Percentiles rank a stretch among this genome's conserved stretches.
phyloP scores from a whole-genome alignment of 768 basidiomycete genomes.

The Leccinum imitatum region DNA sequence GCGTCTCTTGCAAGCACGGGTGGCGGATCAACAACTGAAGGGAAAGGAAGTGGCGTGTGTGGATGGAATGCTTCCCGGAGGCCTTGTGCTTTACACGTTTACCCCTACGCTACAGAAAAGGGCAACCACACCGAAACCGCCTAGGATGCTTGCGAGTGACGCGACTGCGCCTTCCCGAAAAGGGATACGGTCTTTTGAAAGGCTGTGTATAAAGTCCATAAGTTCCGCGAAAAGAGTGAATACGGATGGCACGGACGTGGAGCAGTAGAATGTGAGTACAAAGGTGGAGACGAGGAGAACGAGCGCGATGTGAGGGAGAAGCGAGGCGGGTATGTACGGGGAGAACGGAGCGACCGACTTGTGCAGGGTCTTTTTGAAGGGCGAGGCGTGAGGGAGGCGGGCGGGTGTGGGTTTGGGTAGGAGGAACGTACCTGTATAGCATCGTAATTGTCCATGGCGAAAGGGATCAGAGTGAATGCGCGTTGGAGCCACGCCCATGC shows the following conservation, averaged over 20 bases:
- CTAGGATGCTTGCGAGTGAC: slow-evolving; percentile 69
- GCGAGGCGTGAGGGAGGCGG: slow-evolving; percentile 4
- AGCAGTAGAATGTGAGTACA: slow-evolving; percentile 86
- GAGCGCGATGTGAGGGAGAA: slow-evolving; percentile 76
- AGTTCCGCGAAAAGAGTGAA: not conserved
- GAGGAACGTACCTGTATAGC: slow-evolving; percentile 47
- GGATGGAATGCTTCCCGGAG: not conserved
- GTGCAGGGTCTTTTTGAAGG: slow-evolving; percentile 54
- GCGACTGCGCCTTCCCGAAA: slow-evolving; percentile 71
- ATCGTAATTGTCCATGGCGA: slow-evolving; percentile 54
- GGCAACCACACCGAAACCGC: slow-evolving; percentile 86
- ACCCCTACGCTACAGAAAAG: slow-evolving; percentile 53
- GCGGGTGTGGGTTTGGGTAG: not conserved
- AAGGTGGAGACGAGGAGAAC: slow-evolving; percentile 74
- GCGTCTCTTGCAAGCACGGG: slow-evolving; percentile 71
- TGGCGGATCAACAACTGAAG: slow-evolving; percentile 79
- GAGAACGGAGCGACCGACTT: slow-evolving; percentile 64
- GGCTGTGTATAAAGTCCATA: slow-evolving; percentile 42
- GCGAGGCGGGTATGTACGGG: slow-evolving; percentile 62
- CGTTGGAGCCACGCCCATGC: slow-evolving; percentile 18
- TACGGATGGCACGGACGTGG: slow-evolving; percentile 56
- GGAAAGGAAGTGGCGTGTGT: slow-evolving; percentile 1
- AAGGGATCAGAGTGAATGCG: not conserved
- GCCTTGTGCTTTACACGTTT: slow-evolving; percentile 29
- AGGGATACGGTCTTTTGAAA: slow-evolving; percentile 70